Evolutionary conservation across 352 stramenopile species (phyloP), one percentile per base, ranked within the genome.

Genomic region (Pythium monospermum): DNA sequence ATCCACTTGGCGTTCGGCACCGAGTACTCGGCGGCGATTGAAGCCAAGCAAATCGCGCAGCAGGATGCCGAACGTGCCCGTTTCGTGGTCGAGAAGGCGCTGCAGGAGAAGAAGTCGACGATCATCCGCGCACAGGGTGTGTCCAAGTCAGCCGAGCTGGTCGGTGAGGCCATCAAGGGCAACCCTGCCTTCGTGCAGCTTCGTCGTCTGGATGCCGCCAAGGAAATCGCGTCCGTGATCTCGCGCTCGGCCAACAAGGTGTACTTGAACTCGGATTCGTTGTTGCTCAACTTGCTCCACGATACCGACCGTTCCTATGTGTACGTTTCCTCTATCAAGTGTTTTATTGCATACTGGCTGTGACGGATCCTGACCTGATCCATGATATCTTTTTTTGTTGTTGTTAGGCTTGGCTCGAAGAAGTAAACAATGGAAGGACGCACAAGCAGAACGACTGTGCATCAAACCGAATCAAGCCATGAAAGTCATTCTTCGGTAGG

Each of bases 161-260:
- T 99, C 69, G 96, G 97, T 53, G 82, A 97, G 61, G 96, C 97
- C 51, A 98, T 99, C 66, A 97, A 99, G 85, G 97, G 97, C 73
- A 99, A 99, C 80, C 96, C 96, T 53, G 97, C 94, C 37, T 99
- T 99, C 76, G 96, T 99, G 75, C 95, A 99, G 73, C 77, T 99
- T 56, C 89, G 96, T 76, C 90, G 96, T 53, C 97, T 99, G 64
- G 97, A 99, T 69, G 92, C 97, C 21, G 97, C 97, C 27, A 98
- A 97, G 72, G 96, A 99, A 48, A 99, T 99, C 73, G 96, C 97
- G 43, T 84, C 92, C 50, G 96, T 96, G 57, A 95, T 99, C 47
- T 88, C 91, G 15, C 77, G 74, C 47, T 98, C 87, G 67, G 83
- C 91, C 55, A 99, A 99, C 77, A 98, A 97, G 69, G 88, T 99